Evolutionary conservation across 306 rosid genomes (phyloP), one percentile per base, ranked within the genome.

Genomic region (Leucaena leucocephala): DNA sequence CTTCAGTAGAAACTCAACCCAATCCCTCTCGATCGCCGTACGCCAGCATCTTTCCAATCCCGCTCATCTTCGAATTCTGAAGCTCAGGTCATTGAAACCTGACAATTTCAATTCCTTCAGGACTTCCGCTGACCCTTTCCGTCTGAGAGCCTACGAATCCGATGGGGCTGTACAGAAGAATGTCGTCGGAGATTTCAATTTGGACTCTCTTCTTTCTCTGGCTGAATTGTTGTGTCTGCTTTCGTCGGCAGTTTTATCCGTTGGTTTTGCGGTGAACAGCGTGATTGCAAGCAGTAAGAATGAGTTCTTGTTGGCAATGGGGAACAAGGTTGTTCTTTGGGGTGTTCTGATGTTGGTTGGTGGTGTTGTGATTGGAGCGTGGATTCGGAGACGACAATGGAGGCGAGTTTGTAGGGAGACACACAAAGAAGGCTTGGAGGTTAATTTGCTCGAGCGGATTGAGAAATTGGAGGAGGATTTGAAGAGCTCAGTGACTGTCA

Each of bases 391-490:
- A 75, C 86, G 92, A 69, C 89, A 94, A 75, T 89, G 94, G 93
- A 81, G 82, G 64, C 83, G 88, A 43, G 14, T 88, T 3, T 81
- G 87, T 33, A 48, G 83, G 59, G 84, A 73, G 68, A 78, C 77
- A 7, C 69, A 72, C 77, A 84, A 65, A 50, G 93, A 86, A 38
- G 85, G 84, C 1, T 50, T 82, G 89, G 89, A 94, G 86, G 89
- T 90, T 71, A 86, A 88, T 78, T 82, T 92, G 83, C 71, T 90
- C 49, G 89, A 84, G 85, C 86, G 97, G 86, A 76, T 94, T 76
- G 93, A 86, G 85, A 94, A 88, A 78, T 79, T 94, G 86, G 97
- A 94, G 73, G 95, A 84, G 81, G 97, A 94, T 82, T 81, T 91
- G 78, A 85, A 76, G 84, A 92, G 84, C 77, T 84, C 92, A 13